These are phyloP conservation scores for Cenchrus americanus DNA, from an alignment of 176 grass and related monocot genomes.

Conservation along the genomic window DNA sequence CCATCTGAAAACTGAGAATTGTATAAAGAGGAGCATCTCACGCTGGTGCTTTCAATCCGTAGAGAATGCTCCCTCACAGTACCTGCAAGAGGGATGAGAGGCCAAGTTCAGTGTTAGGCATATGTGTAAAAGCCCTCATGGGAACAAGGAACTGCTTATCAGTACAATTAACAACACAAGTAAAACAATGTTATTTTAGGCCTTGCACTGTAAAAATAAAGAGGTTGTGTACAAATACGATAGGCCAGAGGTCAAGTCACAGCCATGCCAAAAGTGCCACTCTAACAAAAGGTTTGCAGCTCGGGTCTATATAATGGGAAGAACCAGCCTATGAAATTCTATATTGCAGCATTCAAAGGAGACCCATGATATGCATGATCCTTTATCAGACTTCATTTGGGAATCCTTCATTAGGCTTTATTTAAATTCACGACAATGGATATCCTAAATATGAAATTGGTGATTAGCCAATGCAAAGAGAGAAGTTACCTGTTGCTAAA, in stretches of 20 bases:
- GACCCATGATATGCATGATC: conserved; percentile 5
- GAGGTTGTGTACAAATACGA: not conserved
- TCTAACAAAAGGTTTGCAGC: not conserved
- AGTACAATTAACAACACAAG: not conserved
- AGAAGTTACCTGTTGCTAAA: conserved; percentile 90
- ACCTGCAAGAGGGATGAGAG: conserved; percentile 53
- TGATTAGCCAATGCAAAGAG: conserved; percentile 9
- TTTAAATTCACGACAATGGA: not conserved
- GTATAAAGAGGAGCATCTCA: conserved; percentile 2
- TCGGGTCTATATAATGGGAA: not conserved
- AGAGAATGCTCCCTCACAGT: conserved; percentile 88
- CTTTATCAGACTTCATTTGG: not conserved
- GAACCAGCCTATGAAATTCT: not conserved
- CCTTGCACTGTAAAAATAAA: not conserved
- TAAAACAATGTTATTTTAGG: not conserved
- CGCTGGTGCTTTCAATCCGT: conserved; percentile 52
- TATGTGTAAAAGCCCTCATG: not conserved
- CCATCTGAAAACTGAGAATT: not conserved
- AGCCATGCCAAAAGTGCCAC: not conserved
- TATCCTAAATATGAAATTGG: not conserved
- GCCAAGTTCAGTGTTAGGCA: not conserved
- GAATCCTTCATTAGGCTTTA: not conserved
- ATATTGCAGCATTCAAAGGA: not conserved
- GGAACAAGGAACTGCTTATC: not conserved
- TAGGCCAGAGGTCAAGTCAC: not conserved